A percentile compares a stretch with the other conserved stretches of the same genome.
These are phyloP conservation scores for Tetrastigma voinierianum DNA, from an alignment of 164 flowering plant species.

Conservation along the genomic window DNA sequence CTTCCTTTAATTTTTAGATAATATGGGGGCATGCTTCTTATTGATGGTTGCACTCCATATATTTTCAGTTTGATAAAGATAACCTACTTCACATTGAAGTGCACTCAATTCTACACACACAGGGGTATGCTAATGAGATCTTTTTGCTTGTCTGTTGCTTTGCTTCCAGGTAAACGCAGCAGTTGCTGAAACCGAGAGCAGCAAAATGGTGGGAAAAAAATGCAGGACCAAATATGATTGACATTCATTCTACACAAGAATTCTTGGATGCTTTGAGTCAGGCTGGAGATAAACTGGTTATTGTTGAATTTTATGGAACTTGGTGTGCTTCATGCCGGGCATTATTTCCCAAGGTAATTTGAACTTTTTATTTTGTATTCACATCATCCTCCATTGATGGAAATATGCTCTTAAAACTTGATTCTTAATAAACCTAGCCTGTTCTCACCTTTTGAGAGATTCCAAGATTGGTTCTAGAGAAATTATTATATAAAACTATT, in stretches of 20 bases:
- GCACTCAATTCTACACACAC: background rate
- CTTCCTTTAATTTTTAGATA: too few relatives aligned
- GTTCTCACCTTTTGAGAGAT: background rate
- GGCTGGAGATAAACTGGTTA: conserved; percentile 88
- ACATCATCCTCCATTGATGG: background rate
- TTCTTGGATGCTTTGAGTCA: conserved; percentile 77
- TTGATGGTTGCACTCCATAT: too few relatives aligned
- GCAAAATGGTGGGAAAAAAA: conserved; percentile 97
- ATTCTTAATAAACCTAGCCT: background rate
- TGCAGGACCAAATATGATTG: conserved; percentile 87
- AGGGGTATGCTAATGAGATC: background rate
- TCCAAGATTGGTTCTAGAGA: too few relatives aligned
- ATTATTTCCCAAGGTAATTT: conserved; percentile 84
- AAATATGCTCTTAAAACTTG: too few relatives aligned
- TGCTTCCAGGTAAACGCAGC: conserved; percentile 67
- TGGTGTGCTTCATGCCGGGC: conserved; percentile 99
- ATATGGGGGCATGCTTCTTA: too few relatives aligned
- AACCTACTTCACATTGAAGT: too few relatives aligned
- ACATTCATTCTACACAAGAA: conserved; percentile 91
- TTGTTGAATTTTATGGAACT: conserved; percentile 96
- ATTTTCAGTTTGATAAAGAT: too few relatives aligned
- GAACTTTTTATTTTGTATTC: background rate
- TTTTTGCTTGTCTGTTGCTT: conserved; percentile 14
- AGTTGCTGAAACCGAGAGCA: conserved; percentile 68
- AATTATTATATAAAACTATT: too few relatives aligned